Evolutionary conservation across 202 grass and related monocot genomes (phyloP).

Genomic region (Cymbopogon flexuosus): DNA sequence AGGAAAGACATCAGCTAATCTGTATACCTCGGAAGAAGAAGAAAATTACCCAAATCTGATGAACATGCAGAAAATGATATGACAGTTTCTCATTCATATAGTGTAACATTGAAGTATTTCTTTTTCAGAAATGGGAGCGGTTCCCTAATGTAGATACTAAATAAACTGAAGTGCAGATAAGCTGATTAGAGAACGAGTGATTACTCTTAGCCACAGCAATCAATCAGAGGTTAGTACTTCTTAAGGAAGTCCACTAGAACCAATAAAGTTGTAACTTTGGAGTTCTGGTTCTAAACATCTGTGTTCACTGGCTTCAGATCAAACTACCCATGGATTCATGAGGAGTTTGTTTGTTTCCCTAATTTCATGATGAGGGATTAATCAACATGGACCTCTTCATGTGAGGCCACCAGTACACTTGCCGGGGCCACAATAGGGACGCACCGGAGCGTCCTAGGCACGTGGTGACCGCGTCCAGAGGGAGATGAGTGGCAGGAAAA

Average conservation of each 20-base stretch:
- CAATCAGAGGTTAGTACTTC: neutral
- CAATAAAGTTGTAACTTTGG: neutral
- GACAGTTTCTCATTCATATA: neutral
- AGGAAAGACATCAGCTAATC: constrained; percentile 37
- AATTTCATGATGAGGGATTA: neutral
- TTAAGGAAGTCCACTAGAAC: neutral
- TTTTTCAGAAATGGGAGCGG: neutral
- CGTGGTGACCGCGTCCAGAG: no score
- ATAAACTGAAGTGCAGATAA: neutral
- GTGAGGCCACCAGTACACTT: no score
- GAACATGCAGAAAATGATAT: neutral
- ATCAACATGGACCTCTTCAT: neutral
- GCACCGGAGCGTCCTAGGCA: no score
- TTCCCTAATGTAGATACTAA: neutral
- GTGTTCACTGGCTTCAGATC: neutral
- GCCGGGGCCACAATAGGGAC: no score
- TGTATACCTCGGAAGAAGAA: neutral
- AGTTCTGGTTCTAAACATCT: neutral
- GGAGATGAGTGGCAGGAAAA: no score
- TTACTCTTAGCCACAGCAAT: neutral
- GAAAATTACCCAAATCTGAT: neutral
- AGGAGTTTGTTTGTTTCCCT: neutral
- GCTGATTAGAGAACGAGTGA: neutral
- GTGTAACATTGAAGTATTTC: neutral
- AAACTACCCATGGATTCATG: neutral